Conservation (phyloP, 768 basidiomycete species). For the Psilocybe cubensis region DNA sequence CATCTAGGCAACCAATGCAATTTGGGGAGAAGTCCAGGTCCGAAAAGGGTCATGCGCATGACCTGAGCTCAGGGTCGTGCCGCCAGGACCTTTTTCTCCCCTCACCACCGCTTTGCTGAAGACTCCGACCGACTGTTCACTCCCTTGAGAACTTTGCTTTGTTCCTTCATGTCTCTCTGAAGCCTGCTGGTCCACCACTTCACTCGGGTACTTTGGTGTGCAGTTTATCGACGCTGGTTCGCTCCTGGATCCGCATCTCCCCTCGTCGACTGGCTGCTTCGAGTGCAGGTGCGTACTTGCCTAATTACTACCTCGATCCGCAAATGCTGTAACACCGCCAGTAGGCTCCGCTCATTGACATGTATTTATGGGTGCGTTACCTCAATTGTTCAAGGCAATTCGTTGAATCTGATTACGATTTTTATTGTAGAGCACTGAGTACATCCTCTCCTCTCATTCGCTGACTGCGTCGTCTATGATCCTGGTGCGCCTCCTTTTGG, state of each 20-base stretch:
- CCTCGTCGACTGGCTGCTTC: neutral
- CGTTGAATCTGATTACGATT: neutral
- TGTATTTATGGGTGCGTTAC: slow-evolving; percentile 16
- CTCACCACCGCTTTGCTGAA: slow-evolving; percentile 3
- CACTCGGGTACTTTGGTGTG: slow-evolving; percentile 9
- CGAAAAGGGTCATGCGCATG: slow-evolving; percentile 5
- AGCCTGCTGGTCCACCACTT: slow-evolving; percentile 11
- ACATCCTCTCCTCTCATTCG: slow-evolving; percentile 4
- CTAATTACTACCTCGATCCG: neutral
- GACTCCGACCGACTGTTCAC: neutral
- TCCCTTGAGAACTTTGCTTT: slow-evolving; percentile 2
- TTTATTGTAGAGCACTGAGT: slow-evolving; percentile 8
- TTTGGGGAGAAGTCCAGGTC: slow-evolving; percentile 10
- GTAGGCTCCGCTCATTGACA: slow-evolving; percentile 7
- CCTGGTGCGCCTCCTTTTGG: slow-evolving; percentile 5
- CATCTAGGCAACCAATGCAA: slow-evolving; percentile 15
- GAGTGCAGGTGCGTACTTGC: neutral
- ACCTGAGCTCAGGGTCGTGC: neutral
- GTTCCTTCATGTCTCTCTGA: slow-evolving; percentile 13
- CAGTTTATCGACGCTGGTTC: slow-evolving; percentile 9
- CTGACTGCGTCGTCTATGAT: slow-evolving; percentile 9
- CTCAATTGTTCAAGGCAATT: neutral
- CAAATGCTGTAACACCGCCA: neutral
- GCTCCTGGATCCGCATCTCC: neutral
- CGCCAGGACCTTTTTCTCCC: neutral